Evolutionary conservation across 2,329 filamentous ascomycete genomes (phyloP), one percentile per base, ranked within the genome.

Genomic region (Aspergillus aculeatinus): DNA sequence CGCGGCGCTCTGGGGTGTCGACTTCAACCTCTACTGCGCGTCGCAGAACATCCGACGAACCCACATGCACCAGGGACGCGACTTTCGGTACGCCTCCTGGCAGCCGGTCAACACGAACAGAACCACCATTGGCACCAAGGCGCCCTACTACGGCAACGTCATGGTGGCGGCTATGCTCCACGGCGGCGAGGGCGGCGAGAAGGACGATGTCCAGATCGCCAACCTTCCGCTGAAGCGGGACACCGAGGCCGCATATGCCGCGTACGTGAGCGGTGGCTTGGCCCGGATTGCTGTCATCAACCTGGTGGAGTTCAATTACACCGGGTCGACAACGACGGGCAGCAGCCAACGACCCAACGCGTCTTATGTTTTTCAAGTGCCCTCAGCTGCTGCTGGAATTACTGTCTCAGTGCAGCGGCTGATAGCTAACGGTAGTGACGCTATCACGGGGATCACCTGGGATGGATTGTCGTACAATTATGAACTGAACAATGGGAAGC

Each of bases 51-150:
- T 89, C 72, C 75, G 76, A 49, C 81, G 86, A 21, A 79, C 85
- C 2, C 84, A 88, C 68, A 85, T 88, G 83, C 87, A 89, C 72
- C 82, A 84, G 76, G 86, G 86, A 11, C 87, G 83, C 14, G 81
- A 87, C 69, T 88, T 85, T 68, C 79, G 85, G 7, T 88, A 88
- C 68, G 79, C 79, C 60, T 76, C 79, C 51, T 88, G 86, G 86
- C 86, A 89, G 67, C 85, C 86, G 0, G 66, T 87, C 49, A 67
- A 75, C 4, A 87, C 85, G 0, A 69, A 75, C 52, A 76, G 77
- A 14, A 80, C 81, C 0, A 74, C 76, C 7, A 76, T 79, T 2
- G 86, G 85, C 14, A 88, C 85, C 21, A 87, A 87, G 67, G 76
- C 86, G 0, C 85, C 86, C 0, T 89, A 87, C 70, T 89, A 89